These are phyloP conservation scores for Neurospora sp. DNA, from an alignment of 495 filamentous ascomycete species.

Conservation along the genomic window DNA sequence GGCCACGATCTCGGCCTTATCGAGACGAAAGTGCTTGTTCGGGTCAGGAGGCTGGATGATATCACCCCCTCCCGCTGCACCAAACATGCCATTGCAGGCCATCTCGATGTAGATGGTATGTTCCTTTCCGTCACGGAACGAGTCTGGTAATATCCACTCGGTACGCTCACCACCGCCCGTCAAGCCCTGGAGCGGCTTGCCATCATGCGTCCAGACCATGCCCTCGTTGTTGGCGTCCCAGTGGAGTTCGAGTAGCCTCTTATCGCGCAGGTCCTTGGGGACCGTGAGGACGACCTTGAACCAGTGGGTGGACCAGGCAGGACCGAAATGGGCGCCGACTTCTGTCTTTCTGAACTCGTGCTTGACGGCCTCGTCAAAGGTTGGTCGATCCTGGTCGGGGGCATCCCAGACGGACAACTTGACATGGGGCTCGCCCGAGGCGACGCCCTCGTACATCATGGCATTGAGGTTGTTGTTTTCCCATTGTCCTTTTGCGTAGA, in stretches of 20 bases:
- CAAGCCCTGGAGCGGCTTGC: constrained; percentile 80
- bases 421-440: constrained; percentile 61
- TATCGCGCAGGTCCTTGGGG: constrained; percentile 57
- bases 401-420: constrained; percentile 82
- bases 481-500: constrained; percentile 76
- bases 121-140: constrained; percentile 70
- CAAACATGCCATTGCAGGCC: constrained; percentile 98
- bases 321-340: constrained; percentile 74
- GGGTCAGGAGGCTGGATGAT: constrained; percentile 81
- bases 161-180: constrained; percentile 84
- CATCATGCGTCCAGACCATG: constrained; percentile 79
- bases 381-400: constrained; percentile 65
- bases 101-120: constrained; percentile 94
- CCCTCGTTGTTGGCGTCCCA: constrained; percentile 94
- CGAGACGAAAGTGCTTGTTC: constrained; percentile 66
- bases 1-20: constrained; percentile 75
- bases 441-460: constrained; percentile 67
- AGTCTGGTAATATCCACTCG: constrained; percentile 81
- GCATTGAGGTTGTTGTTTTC: constrained; percentile 62
- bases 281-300: constrained; percentile 74
- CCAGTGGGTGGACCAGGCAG: constrained; percentile 99
- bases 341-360: constrained; percentile 67
- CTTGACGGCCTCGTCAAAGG: constrained; percentile 81
- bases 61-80: constrained; percentile 77
- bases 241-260: constrained; percentile 78